Conservation (phyloP, 176 grass and related monocot genomes). For the Cenchrus fungigraminus region DNA sequence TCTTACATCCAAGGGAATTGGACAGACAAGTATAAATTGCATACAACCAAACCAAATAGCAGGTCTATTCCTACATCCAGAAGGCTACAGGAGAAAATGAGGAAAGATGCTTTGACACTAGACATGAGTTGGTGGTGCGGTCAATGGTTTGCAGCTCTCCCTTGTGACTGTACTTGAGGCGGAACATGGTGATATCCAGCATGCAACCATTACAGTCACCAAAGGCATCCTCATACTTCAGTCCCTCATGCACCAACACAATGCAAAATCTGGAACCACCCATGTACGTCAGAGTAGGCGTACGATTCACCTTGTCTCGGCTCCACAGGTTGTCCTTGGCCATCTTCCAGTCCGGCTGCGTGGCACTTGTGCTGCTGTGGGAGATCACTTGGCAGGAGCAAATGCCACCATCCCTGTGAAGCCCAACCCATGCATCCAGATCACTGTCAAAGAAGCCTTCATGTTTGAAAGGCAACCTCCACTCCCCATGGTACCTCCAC, state of each 20-base stretch:
- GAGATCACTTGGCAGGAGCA: not conserved
- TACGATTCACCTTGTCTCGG: not conserved
- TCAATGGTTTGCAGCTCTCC: not conserved
- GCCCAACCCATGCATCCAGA: constrained; percentile 13
- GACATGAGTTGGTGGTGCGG: not conserved
- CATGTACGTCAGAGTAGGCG: not conserved
- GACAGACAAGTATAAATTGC: not conserved
- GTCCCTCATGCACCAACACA: not conserved
- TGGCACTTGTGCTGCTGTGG: not conserved
- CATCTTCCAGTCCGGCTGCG: not conserved
- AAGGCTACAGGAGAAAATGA: not conserved
- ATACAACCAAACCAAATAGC: not conserved
- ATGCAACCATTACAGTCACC: not conserved
- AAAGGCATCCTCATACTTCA: not conserved
- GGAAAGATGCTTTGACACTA: not conserved
- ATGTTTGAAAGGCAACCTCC: not conserved
- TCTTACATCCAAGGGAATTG: not conserved
- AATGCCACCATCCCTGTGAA: not conserved
- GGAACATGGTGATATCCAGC: not conserved
- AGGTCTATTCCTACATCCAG: not conserved
- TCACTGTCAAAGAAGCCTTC: not conserved
- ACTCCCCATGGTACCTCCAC: constrained; percentile 2
- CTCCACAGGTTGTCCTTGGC: not conserved
- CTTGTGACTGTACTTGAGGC: not conserved
- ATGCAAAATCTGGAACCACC: constrained; percentile 6